Conservation (phyloP, 116 monocot genomes). For the Trichopus zeylanicus region DNA sequence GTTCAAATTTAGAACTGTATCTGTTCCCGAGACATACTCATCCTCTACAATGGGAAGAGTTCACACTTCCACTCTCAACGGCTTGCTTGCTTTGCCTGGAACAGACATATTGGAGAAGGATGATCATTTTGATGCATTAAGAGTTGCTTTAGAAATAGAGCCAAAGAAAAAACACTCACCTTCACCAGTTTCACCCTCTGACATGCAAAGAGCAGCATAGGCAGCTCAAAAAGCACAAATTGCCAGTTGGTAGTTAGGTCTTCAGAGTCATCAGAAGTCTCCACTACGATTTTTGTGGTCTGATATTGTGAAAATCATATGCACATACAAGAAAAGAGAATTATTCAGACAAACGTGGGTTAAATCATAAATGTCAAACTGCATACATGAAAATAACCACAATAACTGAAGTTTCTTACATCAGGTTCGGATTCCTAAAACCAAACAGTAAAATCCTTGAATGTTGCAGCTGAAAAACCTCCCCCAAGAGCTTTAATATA, state of each 20-base stretch:
- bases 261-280: conserved; percentile 26
- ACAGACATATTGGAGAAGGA: background rate
- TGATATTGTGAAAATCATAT: conserved; percentile 14
- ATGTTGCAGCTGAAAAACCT: conserved; percentile 85
- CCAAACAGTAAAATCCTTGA: conserved; percentile 56
- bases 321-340: no score
- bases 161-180: conserved; percentile 4
- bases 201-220: conserved; percentile 57
- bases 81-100: conserved; percentile 22
- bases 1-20: conserved; percentile 25
- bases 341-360: no score
- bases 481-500: conserved; percentile 94
- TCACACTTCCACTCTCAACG: conserved; percentile 56
- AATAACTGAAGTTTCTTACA: no score
- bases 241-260: conserved; percentile 56
- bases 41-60: conserved; percentile 61
- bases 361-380: no score
- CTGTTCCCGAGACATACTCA: conserved; percentile 34
- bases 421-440: conserved; percentile 23
- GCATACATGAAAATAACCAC: no score
- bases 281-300: conserved; percentile 27
- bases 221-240: conserved; percentile 65
- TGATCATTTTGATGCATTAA: background rate
- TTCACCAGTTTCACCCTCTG: conserved; percentile 9
- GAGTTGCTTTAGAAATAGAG: background rate